Conservation (phyloP, 495 filamentous ascomycete genomes). For the Penicillium chermesinum region DNA sequence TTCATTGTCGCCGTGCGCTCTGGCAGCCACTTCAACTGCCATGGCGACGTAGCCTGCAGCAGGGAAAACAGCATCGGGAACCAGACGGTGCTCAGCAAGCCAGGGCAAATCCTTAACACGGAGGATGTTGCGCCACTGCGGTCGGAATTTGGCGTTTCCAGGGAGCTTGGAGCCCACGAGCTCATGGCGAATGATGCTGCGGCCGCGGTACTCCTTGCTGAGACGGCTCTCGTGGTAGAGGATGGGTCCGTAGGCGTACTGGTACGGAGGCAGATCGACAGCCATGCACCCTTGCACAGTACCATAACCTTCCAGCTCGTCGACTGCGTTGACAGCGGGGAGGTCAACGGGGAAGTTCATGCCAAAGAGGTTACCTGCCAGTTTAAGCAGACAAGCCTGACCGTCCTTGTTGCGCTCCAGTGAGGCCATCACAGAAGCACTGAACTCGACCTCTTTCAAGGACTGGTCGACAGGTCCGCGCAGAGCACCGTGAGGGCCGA, state of each 20-base stretch:
- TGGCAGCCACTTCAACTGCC: conserved; percentile 41
- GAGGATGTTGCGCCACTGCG: conserved; percentile 34
- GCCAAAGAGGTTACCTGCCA: neutral
- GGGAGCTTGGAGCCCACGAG: conserved; percentile 37
- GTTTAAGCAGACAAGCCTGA: neutral
- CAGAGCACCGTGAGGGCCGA: conserved; percentile 58
- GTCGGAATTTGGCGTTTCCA: conserved; percentile 23
- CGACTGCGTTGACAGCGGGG: conserved; percentile 18
- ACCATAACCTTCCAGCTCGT: conserved; percentile 10
- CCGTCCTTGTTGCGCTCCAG: neutral
- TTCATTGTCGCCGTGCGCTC: conserved; percentile 32
- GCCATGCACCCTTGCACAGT: too few species aligned
- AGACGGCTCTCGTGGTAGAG: conserved; percentile 47
- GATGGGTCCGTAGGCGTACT: conserved; percentile 40
- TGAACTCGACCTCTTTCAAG: neutral
- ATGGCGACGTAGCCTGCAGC: conserved; percentile 45
- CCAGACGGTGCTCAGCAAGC: conserved; percentile 37
- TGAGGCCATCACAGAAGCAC: neutral
- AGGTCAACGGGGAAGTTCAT: conserved; percentile 12
- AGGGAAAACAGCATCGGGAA: conserved; percentile 41
- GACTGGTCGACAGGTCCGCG: conserved; percentile 52
- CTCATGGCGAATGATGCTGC: conserved; percentile 40
- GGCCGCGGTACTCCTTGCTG: conserved; percentile 40
- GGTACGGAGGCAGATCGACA: conserved; percentile 43
- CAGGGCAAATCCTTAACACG: conserved; percentile 19